Evolutionary conservation across 768 basidiomycete species (phyloP), one percentile per base, ranked within the genome.

Genomic region (Kondoa malvinella): DNA sequence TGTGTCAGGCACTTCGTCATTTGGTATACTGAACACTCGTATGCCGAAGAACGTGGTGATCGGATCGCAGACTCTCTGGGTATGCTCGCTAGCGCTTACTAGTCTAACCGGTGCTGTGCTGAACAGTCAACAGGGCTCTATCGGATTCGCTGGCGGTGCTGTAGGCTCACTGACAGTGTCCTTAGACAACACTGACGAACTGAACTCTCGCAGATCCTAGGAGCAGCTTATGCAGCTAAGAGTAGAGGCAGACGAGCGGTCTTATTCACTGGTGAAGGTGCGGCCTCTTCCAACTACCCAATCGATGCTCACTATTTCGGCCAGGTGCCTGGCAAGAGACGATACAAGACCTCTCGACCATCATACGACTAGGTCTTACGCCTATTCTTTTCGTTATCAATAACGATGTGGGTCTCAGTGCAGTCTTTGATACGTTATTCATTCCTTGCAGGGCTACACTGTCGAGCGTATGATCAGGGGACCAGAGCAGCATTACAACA

Each of bases 141-240:
- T 96, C 71, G 92, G 92, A 0, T 95, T 86, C 86, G 84, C 86
- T n/a, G 84, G 87, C 50, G 88, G 91, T 33, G 87, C 86, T 50
- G 40, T 50, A 50, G 8, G 40, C 21, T 50, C n/a, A 21, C 40
- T 50, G 21, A 50, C 8, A 50, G 12, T 50, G 40, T 50, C 21
- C 21, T 50, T n/a, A n/a, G n/a, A n/a, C n/a, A n/a, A n/a, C n/a
- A n/a, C n/a, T n/a, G n/a, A n/a, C n/a, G n/a, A n/a, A n/a, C 21
- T 8, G 12, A 8, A 21, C 40, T 50, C 21, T 8, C 40, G 40
- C 40, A 50, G 3, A 87, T 88, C 2, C 79, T 92, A 25, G 74
- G 73, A 2, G 56, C 57, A 1, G 33, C 70, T 2, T 34, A 70
- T 32, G 92, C 87, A 1, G 90, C 86, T 1, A 79, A 81, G 56